Evolutionary conservation across 1,284 basidiomycete genomes (phyloP).

Genomic region (Amylostereum areolatum): DNA sequence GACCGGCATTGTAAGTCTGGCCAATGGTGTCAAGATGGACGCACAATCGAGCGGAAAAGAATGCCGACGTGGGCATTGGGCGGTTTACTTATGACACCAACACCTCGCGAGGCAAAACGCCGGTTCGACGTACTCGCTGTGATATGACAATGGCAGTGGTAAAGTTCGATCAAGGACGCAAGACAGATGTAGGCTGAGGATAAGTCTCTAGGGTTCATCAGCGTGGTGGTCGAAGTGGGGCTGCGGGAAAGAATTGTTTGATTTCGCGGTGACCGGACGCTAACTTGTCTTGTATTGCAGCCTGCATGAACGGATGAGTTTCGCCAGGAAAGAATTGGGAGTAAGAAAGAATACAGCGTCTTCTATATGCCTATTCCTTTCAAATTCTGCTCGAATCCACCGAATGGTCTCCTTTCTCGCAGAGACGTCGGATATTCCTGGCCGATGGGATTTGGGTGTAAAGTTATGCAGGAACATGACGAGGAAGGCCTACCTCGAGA

Average conservation of each 20-base stretch:
- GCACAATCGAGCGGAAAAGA: too few relatives aligned
- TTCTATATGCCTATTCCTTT: constrained; percentile 49
- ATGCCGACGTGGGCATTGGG: too few relatives aligned
- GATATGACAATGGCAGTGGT: too few relatives aligned
- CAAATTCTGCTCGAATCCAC: constrained; percentile 72
- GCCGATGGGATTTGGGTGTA: constrained; percentile 10
- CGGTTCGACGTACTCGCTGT: too few relatives aligned
- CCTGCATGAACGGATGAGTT: constrained; percentile 17
- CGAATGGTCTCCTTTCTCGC: constrained; percentile 58
- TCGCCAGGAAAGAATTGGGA: constrained; percentile 11
- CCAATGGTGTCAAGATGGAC: too few relatives aligned
- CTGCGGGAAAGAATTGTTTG: constrained; percentile 36
- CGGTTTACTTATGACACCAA: too few relatives aligned
- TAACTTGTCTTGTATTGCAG: constrained; percentile 29
- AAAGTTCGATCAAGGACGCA: too few relatives aligned
- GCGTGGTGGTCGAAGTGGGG: not conserved
- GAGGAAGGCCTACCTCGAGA: constrained; percentile 45
- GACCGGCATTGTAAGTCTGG: too few relatives aligned
- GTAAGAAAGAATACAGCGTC: constrained; percentile 42
- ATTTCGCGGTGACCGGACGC: constrained; percentile 48
- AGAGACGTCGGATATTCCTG: constrained; percentile 56
- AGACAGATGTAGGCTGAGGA: too few relatives aligned
- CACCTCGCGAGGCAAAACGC: too few relatives aligned
- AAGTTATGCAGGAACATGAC: constrained; percentile 2
- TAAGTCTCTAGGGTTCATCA: not conserved